Base-by-base conservation (phyloP, 2,329 filamentous ascomycete species). In the Massarina eburnea region DNA sequence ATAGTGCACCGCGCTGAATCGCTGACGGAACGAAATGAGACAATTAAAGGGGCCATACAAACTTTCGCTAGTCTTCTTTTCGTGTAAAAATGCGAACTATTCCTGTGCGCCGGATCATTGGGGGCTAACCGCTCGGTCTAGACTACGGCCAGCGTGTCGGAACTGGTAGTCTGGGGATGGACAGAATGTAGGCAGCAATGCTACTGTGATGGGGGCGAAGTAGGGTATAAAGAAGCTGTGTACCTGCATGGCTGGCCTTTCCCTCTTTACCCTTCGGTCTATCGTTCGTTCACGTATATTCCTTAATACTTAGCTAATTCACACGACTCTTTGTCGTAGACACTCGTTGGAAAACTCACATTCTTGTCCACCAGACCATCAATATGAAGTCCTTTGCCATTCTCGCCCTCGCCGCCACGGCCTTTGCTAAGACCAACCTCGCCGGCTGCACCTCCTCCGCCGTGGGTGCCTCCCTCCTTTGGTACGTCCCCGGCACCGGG, bases 401-500 rank as follows among this genome's bases (percentile, higher is more conserved):
- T 51, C 46, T 60, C 29, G 51, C 71, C 44, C 50, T 66, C 35
- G 47, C 66, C 45, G 53, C 61, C 38, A 43, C 61, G 18, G 61
- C 58, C 35, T 45, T 64, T 39, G 69, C 71, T 32, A 60, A 60
- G 32, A 73, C 71, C 49, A 68, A 74, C 51, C 58, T 72, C 33
- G 46, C 45, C 10, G 72, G 71, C 58, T 73, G 80, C 59, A 80
- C 79, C 49, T 67, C 65, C 30, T 66, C 67, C 43, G 38, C 62
- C 34, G 62, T 68, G 47, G 77, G 76, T 55, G 73, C 74, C 34
- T 78, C 74, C 44, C 49, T 77, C 37, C 67, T 82, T 58, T 86
- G 76, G 74, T 86, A 81, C 66, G 78, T 84, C 42, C 83, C 82
- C 2, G 81, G 71, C 54, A 81, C 78, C 15, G 82, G 83, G 62